Percentiles rank a stretch among this genome's conserved stretches.
phyloP scores from a whole-genome alignment of 768 basidiomycete genomes.

The Thelephora aurantiotincta region DNA sequence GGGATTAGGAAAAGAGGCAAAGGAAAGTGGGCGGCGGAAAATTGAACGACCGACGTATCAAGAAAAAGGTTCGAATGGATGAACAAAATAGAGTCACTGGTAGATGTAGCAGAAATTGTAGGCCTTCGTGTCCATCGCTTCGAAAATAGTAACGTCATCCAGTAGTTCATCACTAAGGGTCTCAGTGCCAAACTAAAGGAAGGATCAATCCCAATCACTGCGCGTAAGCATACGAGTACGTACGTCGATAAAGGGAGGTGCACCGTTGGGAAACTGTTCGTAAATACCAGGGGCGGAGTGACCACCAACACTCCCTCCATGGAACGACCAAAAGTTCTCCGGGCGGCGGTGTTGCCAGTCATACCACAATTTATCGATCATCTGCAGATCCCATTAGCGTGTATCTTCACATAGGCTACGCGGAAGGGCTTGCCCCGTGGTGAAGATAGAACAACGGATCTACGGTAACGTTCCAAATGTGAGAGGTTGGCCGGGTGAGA shows the following conservation, averaged over 20 bases:
- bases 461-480: slow-evolving; percentile 2
- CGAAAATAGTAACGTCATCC: slow-evolving; percentile 11
- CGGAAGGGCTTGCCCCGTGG: slow-evolving; percentile 15
- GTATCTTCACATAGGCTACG: neutral
- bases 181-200: slow-evolving; percentile 12
- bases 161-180: slow-evolving; percentile 17
- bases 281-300: neutral
- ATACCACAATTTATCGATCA: slow-evolving; percentile 24
- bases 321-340: slow-evolving; percentile 14
- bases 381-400: slow-evolving; percentile 7
- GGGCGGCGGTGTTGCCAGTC: slow-evolving; percentile 19
- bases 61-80: no score
- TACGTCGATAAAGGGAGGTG: neutral
- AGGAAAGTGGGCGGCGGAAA: no score
- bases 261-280: neutral
- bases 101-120: slow-evolving; percentile 22
- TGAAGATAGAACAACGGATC: slow-evolving; percentile 23
- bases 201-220: no score
- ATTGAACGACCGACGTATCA: no score
- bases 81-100: slow-evolving; percentile 12
- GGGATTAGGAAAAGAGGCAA: no score
- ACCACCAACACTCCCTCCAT: slow-evolving; percentile 16
- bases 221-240: neutral
- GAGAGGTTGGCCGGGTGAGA: neutral
- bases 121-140: slow-evolving; percentile 18